Percentiles rank a stretch among this genome's conserved stretches.
These are phyloP conservation scores for Fusarium brachygibbosum DNA, from an alignment of 2,329 filamentous ascomycete species.

Conservation along the genomic window DNA sequence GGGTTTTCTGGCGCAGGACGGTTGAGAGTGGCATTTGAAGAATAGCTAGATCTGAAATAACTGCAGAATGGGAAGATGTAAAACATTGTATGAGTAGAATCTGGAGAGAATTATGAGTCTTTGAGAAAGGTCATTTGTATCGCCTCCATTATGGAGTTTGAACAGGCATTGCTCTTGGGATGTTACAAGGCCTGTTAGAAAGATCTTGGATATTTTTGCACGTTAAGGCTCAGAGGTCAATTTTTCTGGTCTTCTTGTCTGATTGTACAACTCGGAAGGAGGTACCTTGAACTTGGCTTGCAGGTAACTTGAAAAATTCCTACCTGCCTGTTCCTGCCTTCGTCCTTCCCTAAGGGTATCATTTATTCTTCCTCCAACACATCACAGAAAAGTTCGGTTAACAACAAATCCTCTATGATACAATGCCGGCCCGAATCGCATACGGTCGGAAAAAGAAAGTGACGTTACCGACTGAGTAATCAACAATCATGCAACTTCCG, in stretches of 20 bases:
- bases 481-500: not conserved
- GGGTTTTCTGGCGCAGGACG: conserved; percentile 44
- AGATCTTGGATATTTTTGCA: not conserved
- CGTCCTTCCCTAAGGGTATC: too few species aligned
- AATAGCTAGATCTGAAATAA: not conserved
- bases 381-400: not conserved
- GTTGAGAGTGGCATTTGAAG: conserved; percentile 11
- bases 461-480: conserved; percentile 13
- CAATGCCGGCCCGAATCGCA: conserved; percentile 34
- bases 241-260: not conserved
- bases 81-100: not conserved
- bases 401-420: not conserved
- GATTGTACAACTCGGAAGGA: not conserved
- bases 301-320: not conserved
- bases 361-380: not conserved
- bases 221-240: too few species aligned
- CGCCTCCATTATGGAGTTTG: not conserved
- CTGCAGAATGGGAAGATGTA: not conserved
- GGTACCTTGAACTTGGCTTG: not conserved
- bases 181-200: too few species aligned
- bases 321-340: not conserved
- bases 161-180: not conserved
- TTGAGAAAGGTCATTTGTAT: not conserved
- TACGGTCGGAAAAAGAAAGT: conserved; percentile 10
- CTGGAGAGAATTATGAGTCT: not conserved